Evolutionary conservation across 805 yeast species (phyloP).

Genomic region (Blastobotrys chiropterorum): DNA sequence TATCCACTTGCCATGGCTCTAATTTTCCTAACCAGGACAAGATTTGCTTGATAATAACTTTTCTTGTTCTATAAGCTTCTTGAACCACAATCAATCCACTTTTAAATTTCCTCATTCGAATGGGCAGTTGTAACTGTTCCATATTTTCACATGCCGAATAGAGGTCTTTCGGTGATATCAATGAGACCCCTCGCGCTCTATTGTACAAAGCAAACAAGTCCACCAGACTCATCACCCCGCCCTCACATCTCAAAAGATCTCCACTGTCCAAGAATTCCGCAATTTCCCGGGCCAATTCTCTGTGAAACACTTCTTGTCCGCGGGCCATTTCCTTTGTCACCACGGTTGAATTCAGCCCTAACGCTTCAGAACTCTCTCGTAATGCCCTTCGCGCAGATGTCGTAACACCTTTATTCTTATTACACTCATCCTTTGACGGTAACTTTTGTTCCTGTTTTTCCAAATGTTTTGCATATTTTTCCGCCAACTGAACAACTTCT

Average conservation of each 20-base stretch:
- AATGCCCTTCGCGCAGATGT: slow-evolving; percentile 30
- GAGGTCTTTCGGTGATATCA: slow-evolving; percentile 66
- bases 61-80: slow-evolving; percentile 33
- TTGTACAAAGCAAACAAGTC: slow-evolving; percentile 63
- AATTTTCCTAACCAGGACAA: slow-evolving; percentile 21
- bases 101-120: slow-evolving; percentile 37
- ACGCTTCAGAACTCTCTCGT: slow-evolving; percentile 26
- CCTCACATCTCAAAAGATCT: slow-evolving; percentile 42
- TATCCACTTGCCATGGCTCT: slow-evolving; percentile 22
- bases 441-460: slow-evolving; percentile 14
- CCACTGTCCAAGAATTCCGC: slow-evolving; percentile 57
- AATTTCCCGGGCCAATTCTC: slow-evolving; percentile 70
- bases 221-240: slow-evolving; percentile 54
- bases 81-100: slow-evolving; percentile 38
- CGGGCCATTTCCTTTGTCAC: slow-evolving; percentile 34
- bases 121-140: slow-evolving; percentile 52
- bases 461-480: slow-evolving; percentile 29
- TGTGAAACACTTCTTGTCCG: slow-evolving; percentile 31
- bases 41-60: slow-evolving; percentile 34
- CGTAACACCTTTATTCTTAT: neutral
- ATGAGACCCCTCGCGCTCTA: slow-evolving; percentile 55
- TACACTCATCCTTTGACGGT: neutral
- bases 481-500: slow-evolving; percentile 56
- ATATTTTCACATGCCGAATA: slow-evolving; percentile 54
- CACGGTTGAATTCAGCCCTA: slow-evolving; percentile 29